phyloP scores from a whole-genome alignment of 805 yeast genomes.

The Wickerhamiella australiensis region DNA sequence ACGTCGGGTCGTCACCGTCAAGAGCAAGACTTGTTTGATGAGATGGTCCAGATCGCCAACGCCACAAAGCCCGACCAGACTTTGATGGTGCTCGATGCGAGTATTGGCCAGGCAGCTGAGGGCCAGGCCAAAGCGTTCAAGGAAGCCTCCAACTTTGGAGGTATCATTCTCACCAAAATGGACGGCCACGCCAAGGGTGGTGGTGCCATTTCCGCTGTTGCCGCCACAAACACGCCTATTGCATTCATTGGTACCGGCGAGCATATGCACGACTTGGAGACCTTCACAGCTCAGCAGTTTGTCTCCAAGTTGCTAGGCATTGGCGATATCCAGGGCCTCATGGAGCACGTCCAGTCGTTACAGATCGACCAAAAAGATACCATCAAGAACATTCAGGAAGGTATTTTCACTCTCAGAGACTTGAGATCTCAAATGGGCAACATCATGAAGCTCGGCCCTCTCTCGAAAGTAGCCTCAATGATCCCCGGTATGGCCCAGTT shows the following conservation, averaged over 20 bases:
- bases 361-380: conserved; percentile 76
- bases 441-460: conserved; percentile 92
- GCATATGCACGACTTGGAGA: conserved; percentile 84
- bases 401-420: conserved; percentile 83
- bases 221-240: conserved; percentile 90
- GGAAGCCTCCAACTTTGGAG: conserved; percentile 85
- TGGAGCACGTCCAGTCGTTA: conserved; percentile 85
- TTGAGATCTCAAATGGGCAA: conserved; percentile 91
- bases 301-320: conserved; percentile 87
- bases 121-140: conserved; percentile 88
- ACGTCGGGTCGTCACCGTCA: conserved; percentile 97
- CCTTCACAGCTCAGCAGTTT: conserved; percentile 79
- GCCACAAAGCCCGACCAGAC: conserved; percentile 91
- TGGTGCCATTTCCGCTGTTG: conserved; percentile 98
- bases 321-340: conserved; percentile 85
- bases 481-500: conserved; percentile 81
- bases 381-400: conserved; percentile 85
- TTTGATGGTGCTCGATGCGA: conserved; percentile 92
- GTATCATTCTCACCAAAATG: conserved; percentile 88
- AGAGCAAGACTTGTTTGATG: conserved; percentile 79
- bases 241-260: conserved; percentile 98
- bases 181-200: conserved; percentile 99
- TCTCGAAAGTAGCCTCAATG: conserved; percentile 88
- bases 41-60: conserved; percentile 85
- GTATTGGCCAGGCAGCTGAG: conserved; percentile 98